Conservation (phyloP, 805 yeast genomes). For the Teunomyces kruisii region DNA sequence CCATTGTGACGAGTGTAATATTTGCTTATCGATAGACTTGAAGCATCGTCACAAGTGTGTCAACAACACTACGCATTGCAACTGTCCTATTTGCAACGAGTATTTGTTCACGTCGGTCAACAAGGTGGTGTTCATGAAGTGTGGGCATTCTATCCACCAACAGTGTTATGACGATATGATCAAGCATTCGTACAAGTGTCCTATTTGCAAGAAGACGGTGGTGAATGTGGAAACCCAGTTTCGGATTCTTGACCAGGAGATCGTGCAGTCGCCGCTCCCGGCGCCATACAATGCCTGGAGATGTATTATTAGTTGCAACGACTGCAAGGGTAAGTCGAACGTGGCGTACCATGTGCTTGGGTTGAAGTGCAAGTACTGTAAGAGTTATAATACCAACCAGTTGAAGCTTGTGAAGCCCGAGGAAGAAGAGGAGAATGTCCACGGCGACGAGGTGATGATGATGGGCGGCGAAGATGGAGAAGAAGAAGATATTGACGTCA, state of each 20-base stretch:
- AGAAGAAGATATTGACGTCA: constrained; percentile 12
- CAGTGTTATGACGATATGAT: constrained; percentile 77
- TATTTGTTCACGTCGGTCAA: constrained; percentile 79
- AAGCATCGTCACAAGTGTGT: constrained; percentile 79
- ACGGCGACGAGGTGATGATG: constrained; percentile 12
- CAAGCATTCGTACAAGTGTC: constrained; percentile 86
- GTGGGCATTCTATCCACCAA: constrained; percentile 95
- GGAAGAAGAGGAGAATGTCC: constrained; percentile 39
- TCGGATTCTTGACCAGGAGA: constrained; percentile 82
- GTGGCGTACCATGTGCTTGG: constrained; percentile 83
- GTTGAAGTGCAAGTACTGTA: constrained; percentile 81
- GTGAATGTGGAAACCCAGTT: constrained; percentile 88
- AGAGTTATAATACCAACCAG: constrained; percentile 84
- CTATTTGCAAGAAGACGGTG: constrained; percentile 82
- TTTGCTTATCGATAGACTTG: constrained; percentile 79
- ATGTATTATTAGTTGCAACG: constrained; percentile 76
- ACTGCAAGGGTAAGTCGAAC: constrained; percentile 80
- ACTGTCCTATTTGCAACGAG: constrained; percentile 92
- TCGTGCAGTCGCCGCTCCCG: constrained; percentile 73
- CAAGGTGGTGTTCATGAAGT: constrained; percentile 86
- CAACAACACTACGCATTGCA: constrained; percentile 82
- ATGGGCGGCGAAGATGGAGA: too few species aligned
- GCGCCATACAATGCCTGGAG: constrained; percentile 76
- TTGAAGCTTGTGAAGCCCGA: constrained; percentile 67
- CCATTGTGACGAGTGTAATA: constrained; percentile 88